These are phyloP conservation scores for Brassica incana DNA, from an alignment of 345 rosid species.

Conservation along the genomic window DNA sequence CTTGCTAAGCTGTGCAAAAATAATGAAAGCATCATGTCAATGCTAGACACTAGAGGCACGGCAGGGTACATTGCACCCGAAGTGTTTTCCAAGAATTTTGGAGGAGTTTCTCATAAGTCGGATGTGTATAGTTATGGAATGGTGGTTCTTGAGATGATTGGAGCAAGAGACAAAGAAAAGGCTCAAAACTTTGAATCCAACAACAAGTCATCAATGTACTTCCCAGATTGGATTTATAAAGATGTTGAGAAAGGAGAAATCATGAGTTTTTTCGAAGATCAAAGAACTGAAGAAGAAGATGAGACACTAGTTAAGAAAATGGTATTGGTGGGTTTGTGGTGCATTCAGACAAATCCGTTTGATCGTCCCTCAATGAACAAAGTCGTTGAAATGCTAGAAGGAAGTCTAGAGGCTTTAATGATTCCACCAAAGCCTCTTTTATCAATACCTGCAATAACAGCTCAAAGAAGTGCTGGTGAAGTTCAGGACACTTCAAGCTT, in stretches of 20 bases:
- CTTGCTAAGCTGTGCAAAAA: slow-evolving; percentile 48
- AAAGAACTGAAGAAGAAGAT: slow-evolving; percentile 27
- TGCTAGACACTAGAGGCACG: slow-evolving; percentile 49
- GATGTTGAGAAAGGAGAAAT: slow-evolving; percentile 18
- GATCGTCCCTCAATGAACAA: slow-evolving; percentile 49
- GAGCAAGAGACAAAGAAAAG: slow-evolving; percentile 31
- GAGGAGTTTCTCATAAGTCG: slow-evolving; percentile 46
- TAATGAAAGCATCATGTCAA: slow-evolving; percentile 43
- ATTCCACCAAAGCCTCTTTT: slow-evolving; percentile 33
- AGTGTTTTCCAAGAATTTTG: slow-evolving; percentile 40
- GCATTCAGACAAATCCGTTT: slow-evolving; percentile 49
- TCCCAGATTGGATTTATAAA: slow-evolving; percentile 34
- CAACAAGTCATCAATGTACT: slow-evolving; percentile 20
- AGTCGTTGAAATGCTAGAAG: slow-evolving; percentile 44
- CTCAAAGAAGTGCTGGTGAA: neutral
- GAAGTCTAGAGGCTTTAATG: slow-evolving; percentile 21
- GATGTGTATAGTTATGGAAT: slow-evolving; percentile 59
- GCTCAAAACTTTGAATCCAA: neutral
- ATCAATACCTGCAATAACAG: neutral
- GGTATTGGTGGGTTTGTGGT: slow-evolving; percentile 47
- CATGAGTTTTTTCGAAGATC: slow-evolving; percentile 16
- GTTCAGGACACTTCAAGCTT: slow-evolving; percentile 9
- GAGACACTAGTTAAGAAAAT: slow-evolving; percentile 32
- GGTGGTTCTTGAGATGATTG: slow-evolving; percentile 52
- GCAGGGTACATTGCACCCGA: slow-evolving; percentile 56